phyloP scores from a whole-genome alignment of 495 filamentous ascomycete species.

The Penicillium bialowiezense region DNA sequence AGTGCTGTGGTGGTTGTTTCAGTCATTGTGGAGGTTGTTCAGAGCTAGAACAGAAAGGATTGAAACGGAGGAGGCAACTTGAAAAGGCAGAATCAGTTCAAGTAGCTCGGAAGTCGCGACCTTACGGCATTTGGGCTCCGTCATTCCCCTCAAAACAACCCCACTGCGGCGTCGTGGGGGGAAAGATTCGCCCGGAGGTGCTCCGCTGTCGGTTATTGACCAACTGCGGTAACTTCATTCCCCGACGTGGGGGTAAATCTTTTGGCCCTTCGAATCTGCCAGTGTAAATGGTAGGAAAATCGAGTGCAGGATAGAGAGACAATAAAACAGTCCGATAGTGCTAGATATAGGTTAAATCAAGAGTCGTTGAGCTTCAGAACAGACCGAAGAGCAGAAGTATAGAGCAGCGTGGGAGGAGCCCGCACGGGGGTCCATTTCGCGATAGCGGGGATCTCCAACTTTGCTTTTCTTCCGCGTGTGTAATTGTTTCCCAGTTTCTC shows the following conservation, averaged over 20 bases:
- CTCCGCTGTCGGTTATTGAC: constrained; percentile 37
- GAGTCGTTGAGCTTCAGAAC: no score
- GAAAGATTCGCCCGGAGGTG: constrained; percentile 17
- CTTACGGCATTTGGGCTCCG: constrained; percentile 11
- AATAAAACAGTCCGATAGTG: no score
- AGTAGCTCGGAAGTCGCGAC: not conserved
- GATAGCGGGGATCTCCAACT: constrained; percentile 4
- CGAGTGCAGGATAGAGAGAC: no score
- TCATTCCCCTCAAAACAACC: constrained; percentile 10
- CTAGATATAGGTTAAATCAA: no score
- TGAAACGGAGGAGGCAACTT: not conserved
- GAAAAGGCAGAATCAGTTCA: no score
- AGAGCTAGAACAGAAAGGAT: not conserved
- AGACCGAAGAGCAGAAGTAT: no score
- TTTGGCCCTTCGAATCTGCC: not conserved
- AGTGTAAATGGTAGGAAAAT: no score
- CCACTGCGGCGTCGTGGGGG: constrained; percentile 5
- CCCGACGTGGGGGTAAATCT: constrained; percentile 21
- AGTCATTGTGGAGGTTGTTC: constrained; percentile 16
- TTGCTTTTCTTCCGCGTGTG: not conserved
- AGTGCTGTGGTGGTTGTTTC: constrained; percentile 52
- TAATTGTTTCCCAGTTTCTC: not conserved
- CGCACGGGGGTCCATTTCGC: no score
- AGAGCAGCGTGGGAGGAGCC: no score
- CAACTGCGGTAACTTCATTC: constrained; percentile 24